Base-by-base conservation (phyloP, 331 rosid genomes). In the Cucumis variabilis region DNA sequence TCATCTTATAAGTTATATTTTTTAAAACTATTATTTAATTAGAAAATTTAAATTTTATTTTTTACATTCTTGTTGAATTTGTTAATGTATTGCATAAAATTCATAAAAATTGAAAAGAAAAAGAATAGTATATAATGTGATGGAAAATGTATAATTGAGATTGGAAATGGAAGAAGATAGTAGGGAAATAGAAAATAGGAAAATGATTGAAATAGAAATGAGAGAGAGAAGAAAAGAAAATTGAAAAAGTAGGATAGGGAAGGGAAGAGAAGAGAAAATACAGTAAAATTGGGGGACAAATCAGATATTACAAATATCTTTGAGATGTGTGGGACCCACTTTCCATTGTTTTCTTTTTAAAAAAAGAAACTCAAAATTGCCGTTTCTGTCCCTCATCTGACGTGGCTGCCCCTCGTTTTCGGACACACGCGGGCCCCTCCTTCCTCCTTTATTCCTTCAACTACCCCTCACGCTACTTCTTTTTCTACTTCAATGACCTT, bases 341-440 rank as follows among this genome's bases (percentile, higher is more conserved):
- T 58, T 58, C 65, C 9, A 41, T 2, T 37, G 5, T 37, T 37
- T 37, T 37, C 41, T n/a, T 41, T 41, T 41, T 41, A 1, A 41
- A 41, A 33, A 33, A 33, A 33, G 3, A 33, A 58, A 58, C 65
- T 58, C 65, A 1, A 92, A 92, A 90, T 90, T 93, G 96, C 93
- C 95, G 89, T 89, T 89, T 94, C 94, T 94, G 98, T 92, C 98
- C 87, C 80, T 83, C 92, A 71, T 93, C 96, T 92, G 86, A 94
- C 94, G 93, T 93, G 92, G 89, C 66, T 95, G 96, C 92, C 93
- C 94, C 88, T 94, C 93, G 92, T 90, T 91, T 93, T 90, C 11
- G 94, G 94, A 88, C 87, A 89, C 98, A 90, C 65, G 89, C 91
- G 89, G 98, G 95, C n/a, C 66, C 88, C 96, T 7, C 1, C n/a